These are phyloP conservation scores for Epichloe bromicola DNA, from an alignment of 2,329 filamentous ascomycete genomes.

Conservation along the genomic window DNA sequence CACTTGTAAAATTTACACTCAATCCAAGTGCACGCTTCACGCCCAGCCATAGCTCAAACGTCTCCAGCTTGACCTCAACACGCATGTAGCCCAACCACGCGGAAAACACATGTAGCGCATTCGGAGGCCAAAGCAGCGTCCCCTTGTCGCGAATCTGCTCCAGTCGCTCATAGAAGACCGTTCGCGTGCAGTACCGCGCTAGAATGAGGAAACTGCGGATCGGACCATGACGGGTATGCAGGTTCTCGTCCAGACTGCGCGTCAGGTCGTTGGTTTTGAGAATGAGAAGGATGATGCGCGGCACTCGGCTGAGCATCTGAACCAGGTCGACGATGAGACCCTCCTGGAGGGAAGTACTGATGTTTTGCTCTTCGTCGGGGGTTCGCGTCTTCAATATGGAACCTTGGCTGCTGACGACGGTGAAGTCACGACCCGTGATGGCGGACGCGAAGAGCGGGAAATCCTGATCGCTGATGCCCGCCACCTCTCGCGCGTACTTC, in stretches of 20 bases:
- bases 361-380: conserved; percentile 69
- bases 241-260: conserved; percentile 79
- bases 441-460: conserved; percentile 93
- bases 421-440: conserved; percentile 88
- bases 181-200: conserved; percentile 53
- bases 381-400: conserved; percentile 48
- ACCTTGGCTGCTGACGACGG: conserved; percentile 51
- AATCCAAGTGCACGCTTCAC: conserved; percentile 35
- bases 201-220: conserved; percentile 55
- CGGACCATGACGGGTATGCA: conserved; percentile 59
- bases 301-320: conserved; percentile 75
- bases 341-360: conserved; percentile 72
- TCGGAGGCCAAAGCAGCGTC: conserved; percentile 45
- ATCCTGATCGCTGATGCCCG: conserved; percentile 75
- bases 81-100: conserved; percentile 47
- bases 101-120: conserved; percentile 37
- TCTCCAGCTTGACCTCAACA: conserved; percentile 49
- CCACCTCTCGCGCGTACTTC: conserved; percentile 76
- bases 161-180: conserved; percentile 51
- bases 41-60: conserved; percentile 49
- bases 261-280: conserved; percentile 97
- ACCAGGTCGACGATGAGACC: conserved; percentile 83
- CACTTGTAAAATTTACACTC: conserved; percentile 14
- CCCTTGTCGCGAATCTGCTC: conserved; percentile 41
- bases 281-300: conserved; percentile 84